Percentiles rank a stretch among this genome's conserved stretches.
Evolutionary conservation across 257 asterid genomes (phyloP).

Genomic region (Petunia secreta): DNA sequence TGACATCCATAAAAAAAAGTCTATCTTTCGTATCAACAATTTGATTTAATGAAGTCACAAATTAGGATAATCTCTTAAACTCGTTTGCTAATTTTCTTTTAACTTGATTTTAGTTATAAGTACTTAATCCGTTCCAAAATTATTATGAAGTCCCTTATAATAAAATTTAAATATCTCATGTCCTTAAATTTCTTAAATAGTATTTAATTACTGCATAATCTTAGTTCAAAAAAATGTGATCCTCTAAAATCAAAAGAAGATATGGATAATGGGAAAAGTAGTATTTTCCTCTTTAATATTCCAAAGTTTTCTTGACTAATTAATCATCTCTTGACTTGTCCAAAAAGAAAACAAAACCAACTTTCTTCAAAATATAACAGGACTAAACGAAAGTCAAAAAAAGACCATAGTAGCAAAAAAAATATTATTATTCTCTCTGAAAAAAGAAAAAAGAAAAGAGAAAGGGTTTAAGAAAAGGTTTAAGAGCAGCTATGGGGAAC

Average conservation of each 20-base stretch:
- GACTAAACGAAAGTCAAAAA: not conserved
- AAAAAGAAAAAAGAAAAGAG: not conserved
- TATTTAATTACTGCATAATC: not conserved
- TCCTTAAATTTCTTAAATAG: no score
- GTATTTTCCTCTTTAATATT: not conserved
- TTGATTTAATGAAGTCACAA: no score
- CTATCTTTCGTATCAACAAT: no score
- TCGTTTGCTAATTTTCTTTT: no score
- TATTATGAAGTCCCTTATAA: not conserved
- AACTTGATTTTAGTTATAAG: not conserved
- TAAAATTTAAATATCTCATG: no score
- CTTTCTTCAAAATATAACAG: not conserved
- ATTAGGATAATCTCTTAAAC: no score
- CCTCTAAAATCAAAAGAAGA: not conserved
- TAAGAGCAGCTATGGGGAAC: conserved; percentile 52
- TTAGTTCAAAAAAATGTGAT: not conserved
- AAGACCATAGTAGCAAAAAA: not conserved
- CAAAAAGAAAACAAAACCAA: not conserved
- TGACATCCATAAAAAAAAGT: no score
- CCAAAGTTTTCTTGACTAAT: not conserved
- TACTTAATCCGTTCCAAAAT: not conserved
- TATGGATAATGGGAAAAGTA: not conserved
- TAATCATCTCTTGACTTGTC: conserved; percentile 1
- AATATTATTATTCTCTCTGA: not conserved
- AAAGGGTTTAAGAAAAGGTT: conserved; percentile 57